These are phyloP conservation scores for Adansonia gregorii DNA, from an alignment of 441 rosid species.

Conservation along the genomic window DNA sequence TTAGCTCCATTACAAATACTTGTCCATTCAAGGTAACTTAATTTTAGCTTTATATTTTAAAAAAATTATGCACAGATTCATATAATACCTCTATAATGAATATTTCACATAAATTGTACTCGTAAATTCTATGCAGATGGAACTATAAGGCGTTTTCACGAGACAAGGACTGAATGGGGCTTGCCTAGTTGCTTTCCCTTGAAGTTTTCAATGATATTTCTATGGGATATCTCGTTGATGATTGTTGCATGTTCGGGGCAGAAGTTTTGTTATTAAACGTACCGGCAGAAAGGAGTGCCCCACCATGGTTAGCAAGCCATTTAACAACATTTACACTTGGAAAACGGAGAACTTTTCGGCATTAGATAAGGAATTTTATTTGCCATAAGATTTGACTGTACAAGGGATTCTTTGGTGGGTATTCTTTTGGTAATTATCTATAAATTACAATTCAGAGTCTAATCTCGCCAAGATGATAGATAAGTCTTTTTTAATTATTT, in stretches of 20 bases:
- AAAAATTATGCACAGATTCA: neutral
- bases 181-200: conserved; percentile 28
- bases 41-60: neutral
- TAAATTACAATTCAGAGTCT: neutral
- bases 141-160: conserved; percentile 13
- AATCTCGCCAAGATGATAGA: neutral
- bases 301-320: conserved; percentile 21
- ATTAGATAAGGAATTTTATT: neutral
- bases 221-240: conserved; percentile 37
- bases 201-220: conserved; percentile 28
- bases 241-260: conserved; percentile 38
- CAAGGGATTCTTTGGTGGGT: conserved; percentile 25
- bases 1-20: conserved; percentile 19
- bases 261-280: conserved; percentile 35
- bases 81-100: neutral
- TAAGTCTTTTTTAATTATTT: neutral
- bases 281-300: conserved; percentile 30
- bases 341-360: neutral
- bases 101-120: neutral
- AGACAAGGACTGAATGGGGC: conserved; percentile 28
- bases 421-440: neutral
- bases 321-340: neutral
- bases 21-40: conserved; percentile 32
- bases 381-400: neutral
- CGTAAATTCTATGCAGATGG: neutral